phyloP scores from a whole-genome alignment of 2,329 filamentous ascomycete species.

The Aspergillus fumigatus region DNA sequence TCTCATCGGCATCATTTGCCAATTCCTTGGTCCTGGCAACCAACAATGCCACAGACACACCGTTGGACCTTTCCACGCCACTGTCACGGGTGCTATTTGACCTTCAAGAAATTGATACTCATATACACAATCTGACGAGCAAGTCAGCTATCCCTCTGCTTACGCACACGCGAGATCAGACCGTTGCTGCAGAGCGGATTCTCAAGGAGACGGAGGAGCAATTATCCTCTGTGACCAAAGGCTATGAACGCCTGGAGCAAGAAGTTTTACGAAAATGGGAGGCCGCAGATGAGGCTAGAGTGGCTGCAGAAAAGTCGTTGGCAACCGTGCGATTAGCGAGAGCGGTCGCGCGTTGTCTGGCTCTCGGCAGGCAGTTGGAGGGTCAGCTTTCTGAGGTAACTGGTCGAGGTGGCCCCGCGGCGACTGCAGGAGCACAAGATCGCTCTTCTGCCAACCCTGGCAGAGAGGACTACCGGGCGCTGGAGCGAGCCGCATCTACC shows the following conservation, averaged over 20 bases:
- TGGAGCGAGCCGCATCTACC: conserved; percentile 78
- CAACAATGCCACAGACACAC: conserved; percentile 85
- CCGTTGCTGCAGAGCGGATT: conserved; percentile 66
- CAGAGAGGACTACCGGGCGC: conserved; percentile 69
- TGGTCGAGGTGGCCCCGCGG: conserved; percentile 30
- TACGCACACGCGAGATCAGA: conserved; percentile 69
- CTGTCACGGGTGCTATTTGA: conserved; percentile 93
- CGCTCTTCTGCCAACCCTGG: conserved; percentile 21
- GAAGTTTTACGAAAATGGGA: conserved; percentile 84
- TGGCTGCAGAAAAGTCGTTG: conserved; percentile 73
- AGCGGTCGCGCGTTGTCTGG: conserved; percentile 71
- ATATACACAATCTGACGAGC: conserved; percentile 85
- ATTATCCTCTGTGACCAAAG: conserved; percentile 73
- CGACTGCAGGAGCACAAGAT: conserved; percentile 32
- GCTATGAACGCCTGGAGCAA: conserved; percentile 78
- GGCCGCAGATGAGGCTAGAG: conserved; percentile 74
- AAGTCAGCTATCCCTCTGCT: conserved; percentile 78
- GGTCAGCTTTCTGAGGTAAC: conserved; percentile 72
- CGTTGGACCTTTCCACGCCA: conserved; percentile 89
- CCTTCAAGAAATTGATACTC: conserved; percentile 92
- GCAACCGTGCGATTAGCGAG: conserved; percentile 73
- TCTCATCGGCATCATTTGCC: conserved; percentile 77
- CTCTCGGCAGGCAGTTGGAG: conserved; percentile 80
- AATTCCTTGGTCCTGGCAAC: conserved; percentile 84
- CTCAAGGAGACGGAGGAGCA: conserved; percentile 74